Base-by-base conservation (phyloP, 148 eudicot genomes). In the Rhododendron vialii region DNA sequence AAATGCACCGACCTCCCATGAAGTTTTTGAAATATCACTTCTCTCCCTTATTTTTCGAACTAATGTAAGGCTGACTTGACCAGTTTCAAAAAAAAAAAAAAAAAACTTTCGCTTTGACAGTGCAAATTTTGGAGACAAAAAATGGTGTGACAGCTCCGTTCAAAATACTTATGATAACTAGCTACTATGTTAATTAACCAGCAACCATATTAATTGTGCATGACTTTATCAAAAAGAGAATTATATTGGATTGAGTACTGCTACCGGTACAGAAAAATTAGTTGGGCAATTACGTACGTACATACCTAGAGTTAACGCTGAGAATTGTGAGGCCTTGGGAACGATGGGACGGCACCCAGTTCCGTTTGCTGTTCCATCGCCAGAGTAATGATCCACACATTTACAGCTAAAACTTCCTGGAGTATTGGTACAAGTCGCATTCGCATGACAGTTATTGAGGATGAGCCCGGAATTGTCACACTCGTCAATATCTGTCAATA, bases 271-370 rank as follows among this genome's bases (percentile, higher is more conserved):
- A n/a, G n/a, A n/a, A n/a, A n/a, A n/a, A n/a, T n/a, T 9, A 18
- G 45, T 48, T 48, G 53, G 53, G 63, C 15, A 47, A n/a, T n/a
- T 38, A 4, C 43, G 5, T 26, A 65, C 13, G 14, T 35, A 35
- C 36, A 1, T 83, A 88, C 90, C 90, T 76, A 88, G 48, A 15
- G 84, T 51, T 28, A 88, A 78, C 50, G 71, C 74, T 5, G 90
- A 86, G 43, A 86, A 86, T 28, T 82, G 9, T 24, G 88, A 35
- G 36, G 3, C 71, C 24, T 18, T 59, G 65, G 65, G 43, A 41
- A 41, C 43, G 0, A 41, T 41, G 43, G 43, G 1, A 35, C 0
- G 67, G 84, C 90, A 88, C 14, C 90, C 88, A 30, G 22, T 20
- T 4, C 83, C 86, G 41, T 55, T 75, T 51, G 73, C 83, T 51